Base-by-base conservation (phyloP, 2,329 filamentous ascomycete species). In the Claviceps maximensis region DNA sequence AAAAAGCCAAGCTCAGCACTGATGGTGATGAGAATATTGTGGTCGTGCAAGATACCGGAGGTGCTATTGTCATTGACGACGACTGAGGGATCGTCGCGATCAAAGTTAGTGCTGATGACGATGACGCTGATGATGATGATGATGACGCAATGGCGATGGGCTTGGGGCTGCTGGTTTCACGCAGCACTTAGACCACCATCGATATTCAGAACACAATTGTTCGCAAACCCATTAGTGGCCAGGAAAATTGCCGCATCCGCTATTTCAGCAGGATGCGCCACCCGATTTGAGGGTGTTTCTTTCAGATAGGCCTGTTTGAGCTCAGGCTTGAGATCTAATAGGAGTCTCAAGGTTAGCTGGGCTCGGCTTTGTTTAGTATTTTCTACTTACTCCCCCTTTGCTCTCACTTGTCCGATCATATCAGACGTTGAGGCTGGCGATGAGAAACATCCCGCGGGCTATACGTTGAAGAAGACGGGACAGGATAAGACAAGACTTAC, bases 141-240 rank as follows among this genome's bases (percentile, higher is more conserved):
- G 36, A 29, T 31, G 27, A n/a, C 1, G 27, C 6, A 7, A 10
- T 47, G 41, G 52, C 51, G 41, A 7, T 13, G 17, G 36, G 36
- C 27, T n/a, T 9, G n/a, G n/a, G 38, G 54, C 51, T 29, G 38
- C 23, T 17, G 21, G 6, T 25, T 25, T 75, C 65, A 86, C 60
- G 68, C 68, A 50, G 86, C 86, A 66, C 86, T 89, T 59, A 94
- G 67, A 1, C 89, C 89, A 17, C 89, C 89, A 67, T 95, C 89
- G 29, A 95, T 74, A 65, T 90, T 93, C 50, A 95, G 74, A 50
- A 90, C 76, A 65, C 87, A 93, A 59, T 94, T 94, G 66, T 91
- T 91, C 53, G 88, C 86, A 68, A 91, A 95, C 57, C 79, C 72
- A 66, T 93, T 95, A 47, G 76, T 76, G 31, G 80, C 84, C 17